phyloP scores from a whole-genome alignment of 1,139 yeast species.

The Zygoascus sp. region DNA sequence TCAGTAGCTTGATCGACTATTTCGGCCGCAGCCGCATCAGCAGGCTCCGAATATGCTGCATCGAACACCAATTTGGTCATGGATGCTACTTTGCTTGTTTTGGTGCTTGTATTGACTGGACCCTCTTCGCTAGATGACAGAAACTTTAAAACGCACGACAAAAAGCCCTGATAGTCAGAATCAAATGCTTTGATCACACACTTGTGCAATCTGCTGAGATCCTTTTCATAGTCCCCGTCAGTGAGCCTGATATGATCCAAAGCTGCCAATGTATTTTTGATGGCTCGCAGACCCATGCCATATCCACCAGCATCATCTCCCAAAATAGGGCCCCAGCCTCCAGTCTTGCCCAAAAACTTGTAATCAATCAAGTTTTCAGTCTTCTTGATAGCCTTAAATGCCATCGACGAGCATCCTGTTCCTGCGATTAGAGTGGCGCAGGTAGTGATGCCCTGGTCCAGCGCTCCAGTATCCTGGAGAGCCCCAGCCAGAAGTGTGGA shows the following conservation, averaged over 20 bases:
- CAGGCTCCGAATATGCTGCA: constrained; percentile 12
- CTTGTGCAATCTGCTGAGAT: constrained; percentile 8
- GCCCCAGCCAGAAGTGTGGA: constrained; percentile 18
- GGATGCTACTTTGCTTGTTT: constrained; percentile 18
- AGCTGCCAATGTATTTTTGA: constrained; percentile 17
- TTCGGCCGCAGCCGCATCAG: constrained; percentile 11
- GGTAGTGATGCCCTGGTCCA: constrained; percentile 12
- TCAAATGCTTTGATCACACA: constrained; percentile 12
- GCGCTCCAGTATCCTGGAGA: constrained; percentile 9
- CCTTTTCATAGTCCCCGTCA: neutral
- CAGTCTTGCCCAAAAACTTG: constrained; percentile 21
- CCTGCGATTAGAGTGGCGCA: constrained; percentile 26
- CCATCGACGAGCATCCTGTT: constrained; percentile 29
- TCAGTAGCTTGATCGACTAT: constrained; percentile 13
- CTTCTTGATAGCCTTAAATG: constrained; percentile 16
- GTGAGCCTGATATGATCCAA: constrained; percentile 7
- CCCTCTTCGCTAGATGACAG: constrained; percentile 14
- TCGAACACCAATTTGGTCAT: constrained; percentile 19
- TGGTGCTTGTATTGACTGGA: neutral
- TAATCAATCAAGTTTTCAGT: constrained; percentile 8
- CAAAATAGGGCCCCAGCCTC: constrained; percentile 28
- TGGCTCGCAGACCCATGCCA: constrained; percentile 24
- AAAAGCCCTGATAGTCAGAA: constrained; percentile 13
- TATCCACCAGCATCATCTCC: constrained; percentile 31
- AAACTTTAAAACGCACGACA: constrained; percentile 17